phyloP scores from a whole-genome alignment of 2,329 filamentous ascomycete species.

The Botrytis cinerea region DNA sequence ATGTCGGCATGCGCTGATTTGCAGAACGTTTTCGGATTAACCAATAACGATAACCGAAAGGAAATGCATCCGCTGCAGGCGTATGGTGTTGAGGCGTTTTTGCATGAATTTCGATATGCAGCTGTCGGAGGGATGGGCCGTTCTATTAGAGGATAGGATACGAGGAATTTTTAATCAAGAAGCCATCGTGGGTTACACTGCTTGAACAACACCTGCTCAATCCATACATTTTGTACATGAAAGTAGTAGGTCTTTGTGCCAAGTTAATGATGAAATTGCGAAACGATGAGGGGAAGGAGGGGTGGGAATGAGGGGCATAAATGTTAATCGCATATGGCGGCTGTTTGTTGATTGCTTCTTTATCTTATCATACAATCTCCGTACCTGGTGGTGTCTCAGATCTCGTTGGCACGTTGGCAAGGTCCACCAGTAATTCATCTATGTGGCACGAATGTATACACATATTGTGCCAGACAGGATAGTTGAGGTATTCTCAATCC shows the following conservation, averaged over 20 bases:
- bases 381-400: constrained; percentile 21
- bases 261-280: constrained; percentile 15
- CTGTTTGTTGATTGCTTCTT: not conserved
- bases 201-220: constrained; percentile 2
- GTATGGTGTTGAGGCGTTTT: constrained; percentile 23
- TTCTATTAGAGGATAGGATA: constrained; percentile 19
- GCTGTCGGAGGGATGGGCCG: constrained; percentile 5
- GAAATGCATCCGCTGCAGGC: constrained; percentile 26
- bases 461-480: not conserved
- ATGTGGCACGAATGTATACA: not conserved
- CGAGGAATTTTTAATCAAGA: constrained; percentile 8
- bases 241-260: not conserved
- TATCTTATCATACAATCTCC: constrained; percentile 8
- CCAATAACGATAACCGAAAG: constrained; percentile 29
- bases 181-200: constrained; percentile 13
- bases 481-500: not conserved
- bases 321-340: constrained; percentile 22
- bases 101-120: constrained; percentile 36
- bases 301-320: constrained; percentile 17
- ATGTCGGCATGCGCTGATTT: constrained; percentile 30
- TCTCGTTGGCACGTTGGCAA: constrained; percentile 18
- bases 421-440: constrained; percentile 1
- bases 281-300: constrained; percentile 21
- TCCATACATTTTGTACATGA: not conserved
- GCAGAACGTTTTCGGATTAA: constrained; percentile 25